These are phyloP conservation scores for Taiozyma sp. DNA, from an alignment of 1,139 yeast species.

Conservation along the genomic window DNA sequence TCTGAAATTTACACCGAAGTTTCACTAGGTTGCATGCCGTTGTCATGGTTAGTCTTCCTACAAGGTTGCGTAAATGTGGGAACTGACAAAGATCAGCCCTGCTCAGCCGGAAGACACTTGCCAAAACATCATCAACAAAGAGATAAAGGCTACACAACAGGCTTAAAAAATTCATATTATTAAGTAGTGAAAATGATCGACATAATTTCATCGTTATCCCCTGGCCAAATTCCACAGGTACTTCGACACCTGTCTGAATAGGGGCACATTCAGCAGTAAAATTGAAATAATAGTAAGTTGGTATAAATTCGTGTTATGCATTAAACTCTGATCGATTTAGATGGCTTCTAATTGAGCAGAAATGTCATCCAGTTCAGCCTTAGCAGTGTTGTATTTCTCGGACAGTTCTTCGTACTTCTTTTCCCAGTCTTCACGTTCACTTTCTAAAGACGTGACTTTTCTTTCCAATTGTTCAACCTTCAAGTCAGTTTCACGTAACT, in stretches of 20 bases:
- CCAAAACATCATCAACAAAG: not conserved
- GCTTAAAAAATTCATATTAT: not conserved
- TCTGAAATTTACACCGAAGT: not conserved
- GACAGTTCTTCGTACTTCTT: slow-evolving; percentile 86
- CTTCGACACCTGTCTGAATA: not conserved
- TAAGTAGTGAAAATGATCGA: not conserved
- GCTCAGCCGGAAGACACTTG: no score
- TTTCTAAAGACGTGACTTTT: slow-evolving; percentile 86
- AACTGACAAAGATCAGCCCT: not conserved
- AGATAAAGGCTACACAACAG: not conserved
- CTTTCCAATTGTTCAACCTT: slow-evolving; percentile 97
- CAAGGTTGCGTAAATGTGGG: not conserved
- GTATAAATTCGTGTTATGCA: slow-evolving; percentile 1
- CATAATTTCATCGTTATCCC: not conserved
- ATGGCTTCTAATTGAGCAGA: slow-evolving; percentile 88
- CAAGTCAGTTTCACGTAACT: slow-evolving; percentile 93
- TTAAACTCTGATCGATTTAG: slow-evolving; percentile 32
- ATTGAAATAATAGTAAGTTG: not conserved
- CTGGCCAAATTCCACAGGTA: not conserved
- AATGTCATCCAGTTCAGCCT: slow-evolving; percentile 88
- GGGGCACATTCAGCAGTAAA: not conserved
- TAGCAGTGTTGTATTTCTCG: slow-evolving; percentile 75
- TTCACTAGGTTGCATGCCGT: not conserved
- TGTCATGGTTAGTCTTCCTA: not conserved
- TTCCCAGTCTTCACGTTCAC: slow-evolving; percentile 91